These are phyloP conservation scores for Cutaneotrichosporon sp. DNA, from an alignment of 1,284 basidiomycete genomes.

Conservation along the genomic window DNA sequence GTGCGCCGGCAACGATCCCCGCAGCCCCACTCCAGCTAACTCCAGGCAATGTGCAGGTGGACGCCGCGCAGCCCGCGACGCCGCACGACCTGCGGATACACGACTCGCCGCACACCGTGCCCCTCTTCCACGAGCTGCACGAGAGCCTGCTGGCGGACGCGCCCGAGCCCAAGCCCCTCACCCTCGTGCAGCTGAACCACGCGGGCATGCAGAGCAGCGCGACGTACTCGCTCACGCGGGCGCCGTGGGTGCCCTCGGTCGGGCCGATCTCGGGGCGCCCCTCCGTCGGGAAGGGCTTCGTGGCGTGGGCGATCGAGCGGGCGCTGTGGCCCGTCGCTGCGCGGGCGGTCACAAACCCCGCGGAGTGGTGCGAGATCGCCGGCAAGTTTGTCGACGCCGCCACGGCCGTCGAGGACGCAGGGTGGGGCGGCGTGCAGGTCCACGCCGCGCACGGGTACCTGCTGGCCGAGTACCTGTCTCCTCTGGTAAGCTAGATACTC, in stretches of 20 bases:
- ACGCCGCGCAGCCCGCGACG: constrained; percentile 68
- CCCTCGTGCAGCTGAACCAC: constrained; percentile 79
- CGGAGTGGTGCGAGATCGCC: constrained; percentile 59
- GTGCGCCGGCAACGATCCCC: too few species aligned
- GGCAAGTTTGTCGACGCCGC: constrained; percentile 72
- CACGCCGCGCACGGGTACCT: constrained; percentile 91
- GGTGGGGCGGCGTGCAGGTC: constrained; percentile 87
- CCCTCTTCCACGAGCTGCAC: constrained; percentile 62
- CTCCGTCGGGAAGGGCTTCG: constrained; percentile 38
- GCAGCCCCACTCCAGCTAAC: too few species aligned
- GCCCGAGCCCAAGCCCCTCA: constrained; percentile 34
- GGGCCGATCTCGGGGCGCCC: constrained; percentile 70
- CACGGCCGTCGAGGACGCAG: constrained; percentile 64
- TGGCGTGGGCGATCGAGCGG: constrained; percentile 58
- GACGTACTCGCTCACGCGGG: constrained; percentile 41
- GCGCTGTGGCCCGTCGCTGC: constrained; percentile 62
- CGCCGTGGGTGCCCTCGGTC: constrained; percentile 58
- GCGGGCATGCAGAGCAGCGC: constrained; percentile 78
- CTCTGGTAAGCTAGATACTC: constrained; percentile 60
- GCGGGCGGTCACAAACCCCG: constrained; percentile 66
- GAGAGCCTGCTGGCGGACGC: constrained; percentile 57
- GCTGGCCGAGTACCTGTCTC: constrained; percentile 79
- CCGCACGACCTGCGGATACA: constrained; percentile 79
- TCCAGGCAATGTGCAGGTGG: constrained; percentile 77
- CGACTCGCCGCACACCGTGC: constrained; percentile 38